These are phyloP conservation scores for Cercospora sp. DNA, from an alignment of 2,329 filamentous ascomycete species.

Conservation along the genomic window DNA sequence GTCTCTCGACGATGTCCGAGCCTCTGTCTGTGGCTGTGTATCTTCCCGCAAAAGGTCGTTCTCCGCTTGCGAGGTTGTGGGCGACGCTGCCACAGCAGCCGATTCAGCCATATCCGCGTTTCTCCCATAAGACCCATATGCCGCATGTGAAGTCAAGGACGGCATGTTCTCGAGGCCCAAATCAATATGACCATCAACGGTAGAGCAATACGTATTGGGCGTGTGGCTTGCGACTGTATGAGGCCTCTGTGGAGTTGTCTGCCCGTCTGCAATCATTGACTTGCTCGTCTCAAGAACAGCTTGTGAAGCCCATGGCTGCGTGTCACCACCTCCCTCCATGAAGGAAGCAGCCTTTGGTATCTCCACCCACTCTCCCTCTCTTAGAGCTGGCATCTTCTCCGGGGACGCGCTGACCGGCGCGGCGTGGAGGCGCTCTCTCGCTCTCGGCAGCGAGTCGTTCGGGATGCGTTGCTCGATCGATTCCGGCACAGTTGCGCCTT, in stretches of 20 bases:
- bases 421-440: constrained; percentile 21
- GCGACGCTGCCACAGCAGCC: constrained; percentile 12
- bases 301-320: constrained; percentile 50
- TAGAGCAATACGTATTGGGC: constrained; percentile 24
- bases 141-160: constrained; percentile 15
- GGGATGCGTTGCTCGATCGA: constrained; percentile 22
- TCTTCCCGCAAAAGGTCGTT: constrained; percentile 21
- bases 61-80: constrained; percentile 32
- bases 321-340: constrained; percentile 45
- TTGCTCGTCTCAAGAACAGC: constrained; percentile 41
- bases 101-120: neutral
- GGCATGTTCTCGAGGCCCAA: constrained; percentile 19
- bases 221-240: constrained; percentile 17
- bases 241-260: constrained; percentile 13
- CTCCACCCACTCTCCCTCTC: neutral
- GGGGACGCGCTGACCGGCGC: constrained; percentile 28
- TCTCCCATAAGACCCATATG: neutral
- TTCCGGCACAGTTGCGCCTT: constrained; percentile 25
- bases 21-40: constrained; percentile 31
- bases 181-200: constrained; percentile 19
- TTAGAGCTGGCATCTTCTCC: constrained; percentile 32
- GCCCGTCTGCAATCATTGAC: constrained; percentile 31
- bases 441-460: constrained; percentile 16
- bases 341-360: constrained; percentile 38
- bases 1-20: constrained; percentile 32